Base-by-base conservation (phyloP, 257 asterid species). In the Forsythia viridissima region DNA sequence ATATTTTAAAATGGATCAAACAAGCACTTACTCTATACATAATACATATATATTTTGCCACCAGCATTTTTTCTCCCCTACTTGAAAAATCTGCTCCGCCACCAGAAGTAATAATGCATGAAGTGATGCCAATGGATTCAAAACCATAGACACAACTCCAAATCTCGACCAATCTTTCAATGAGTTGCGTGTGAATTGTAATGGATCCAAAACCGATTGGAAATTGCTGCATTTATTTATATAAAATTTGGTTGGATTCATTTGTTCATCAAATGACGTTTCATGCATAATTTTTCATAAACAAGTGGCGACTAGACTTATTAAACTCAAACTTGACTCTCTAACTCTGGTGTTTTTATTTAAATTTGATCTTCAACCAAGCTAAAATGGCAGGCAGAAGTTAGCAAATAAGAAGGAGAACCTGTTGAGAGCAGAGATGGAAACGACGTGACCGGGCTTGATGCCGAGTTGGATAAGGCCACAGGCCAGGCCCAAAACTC, bases 371-470 rank as follows among this genome's bases (percentile, higher is more conserved):
- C 15, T 11, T 44, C 52, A 44, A 44, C 52, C 52, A 44, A 44
- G 10, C 51, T 44, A 44, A 44, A 44, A 9, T 15, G 51, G 15
- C 51, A 24, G 52, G 18, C 10, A 9, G n/a, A 16, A 68, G 75
- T 2, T 16, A 44, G 34, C 34, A 30, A 30, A 30, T 0, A 30
- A 30, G 34, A 30, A 30, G 2, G 34, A 30, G 34, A 30, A 89
- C 98, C 97, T 88, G 94, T 94, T 94, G 78, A 91, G 92, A 76
- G 99, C 95, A 16, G 96, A 92, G 77, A 93, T 85, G 86, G 97
- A 96, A 69, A 94, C 91, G 73, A 93, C 96, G 72, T 91, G 86
- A 6, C 98, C 98, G 65, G 96, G 96, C 80, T 85, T 79, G 67
- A 94, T 76, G 69, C 99, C 99, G 71, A 94, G 87, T 4, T 84